These are phyloP conservation scores for Pleurotus citrinopileatus DNA, from an alignment of 768 basidiomycete genomes.

Conservation along the genomic window DNA sequence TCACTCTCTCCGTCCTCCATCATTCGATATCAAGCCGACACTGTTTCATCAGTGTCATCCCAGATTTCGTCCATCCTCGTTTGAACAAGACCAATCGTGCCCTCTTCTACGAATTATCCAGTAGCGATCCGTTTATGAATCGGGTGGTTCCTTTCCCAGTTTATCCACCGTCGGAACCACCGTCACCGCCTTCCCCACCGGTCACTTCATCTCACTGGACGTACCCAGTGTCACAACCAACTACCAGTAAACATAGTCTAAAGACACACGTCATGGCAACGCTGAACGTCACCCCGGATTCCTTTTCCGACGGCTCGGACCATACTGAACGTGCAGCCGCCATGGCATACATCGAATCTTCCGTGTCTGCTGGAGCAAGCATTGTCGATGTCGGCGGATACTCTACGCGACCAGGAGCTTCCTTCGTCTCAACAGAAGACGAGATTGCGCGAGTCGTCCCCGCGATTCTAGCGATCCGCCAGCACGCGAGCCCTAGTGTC, in stretches of 20 bases:
- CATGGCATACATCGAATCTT: conserved; percentile 44
- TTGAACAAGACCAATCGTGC: conserved; percentile 42
- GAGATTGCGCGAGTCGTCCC: conserved; percentile 76
- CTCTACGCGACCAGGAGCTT: conserved; percentile 84
- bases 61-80: conserved; percentile 66
- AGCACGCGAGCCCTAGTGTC: conserved; percentile 14
- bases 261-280: conserved; percentile 86
- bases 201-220: conserved; percentile 51
- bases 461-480: conserved; percentile 57
- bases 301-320: conserved; percentile 85
- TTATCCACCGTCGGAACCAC: conserved; percentile 32
- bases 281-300: conserved; percentile 92
- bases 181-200: conserved; percentile 33
- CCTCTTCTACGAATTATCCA: conserved; percentile 40
- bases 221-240: conserved; percentile 27
- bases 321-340: conserved; percentile 54
- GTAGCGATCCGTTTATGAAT: conserved; percentile 47
- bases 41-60: conserved; percentile 65
- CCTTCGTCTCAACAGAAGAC: conserved; percentile 60
- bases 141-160: conserved; percentile 76
- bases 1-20: not conserved
- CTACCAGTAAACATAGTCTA: conserved; percentile 14
- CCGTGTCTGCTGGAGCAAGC: conserved; percentile 57
- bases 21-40: not conserved
- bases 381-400: conserved; percentile 94